Conservation (phyloP, 306 rosid species). For the Argentina anserina region DNA sequence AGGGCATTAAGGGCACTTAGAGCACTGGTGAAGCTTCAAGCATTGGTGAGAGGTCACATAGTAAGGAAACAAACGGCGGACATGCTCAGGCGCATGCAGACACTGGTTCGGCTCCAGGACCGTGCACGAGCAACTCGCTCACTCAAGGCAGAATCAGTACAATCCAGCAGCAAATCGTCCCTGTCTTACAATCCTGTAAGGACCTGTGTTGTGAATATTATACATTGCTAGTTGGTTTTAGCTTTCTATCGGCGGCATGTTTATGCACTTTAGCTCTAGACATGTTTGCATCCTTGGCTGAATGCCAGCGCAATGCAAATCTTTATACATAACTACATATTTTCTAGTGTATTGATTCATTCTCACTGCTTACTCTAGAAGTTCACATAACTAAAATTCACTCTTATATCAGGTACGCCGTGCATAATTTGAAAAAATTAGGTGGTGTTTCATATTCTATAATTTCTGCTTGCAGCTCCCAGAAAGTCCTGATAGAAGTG, state of each 20-base stretch:
- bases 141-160: conserved; percentile 40
- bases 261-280: not conserved
- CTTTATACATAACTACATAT: not conserved
- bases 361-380: not conserved
- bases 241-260: not conserved
- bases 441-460: not conserved
- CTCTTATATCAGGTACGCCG: not conserved
- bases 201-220: not conserved
- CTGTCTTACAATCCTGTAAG: conserved; percentile 54
- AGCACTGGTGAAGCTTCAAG: conserved; percentile 88
- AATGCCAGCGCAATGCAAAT: not conserved
- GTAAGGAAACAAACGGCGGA: conserved; percentile 87
- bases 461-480: conserved; percentile 47
- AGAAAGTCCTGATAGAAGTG: conserved; percentile 33
- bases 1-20: conserved; percentile 91
- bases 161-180: conserved; percentile 51
- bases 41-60: conserved; percentile 88
- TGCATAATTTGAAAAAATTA: not conserved
- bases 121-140: conserved; percentile 72
- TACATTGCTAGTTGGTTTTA: not conserved
- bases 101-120: conserved; percentile 75
- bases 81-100: conserved; percentile 92
- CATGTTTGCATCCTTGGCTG: not conserved
- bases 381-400: not conserved
- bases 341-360: not conserved